Base-by-base conservation (phyloP, 345 rosid species). In the Gossypium bickii region DNA sequence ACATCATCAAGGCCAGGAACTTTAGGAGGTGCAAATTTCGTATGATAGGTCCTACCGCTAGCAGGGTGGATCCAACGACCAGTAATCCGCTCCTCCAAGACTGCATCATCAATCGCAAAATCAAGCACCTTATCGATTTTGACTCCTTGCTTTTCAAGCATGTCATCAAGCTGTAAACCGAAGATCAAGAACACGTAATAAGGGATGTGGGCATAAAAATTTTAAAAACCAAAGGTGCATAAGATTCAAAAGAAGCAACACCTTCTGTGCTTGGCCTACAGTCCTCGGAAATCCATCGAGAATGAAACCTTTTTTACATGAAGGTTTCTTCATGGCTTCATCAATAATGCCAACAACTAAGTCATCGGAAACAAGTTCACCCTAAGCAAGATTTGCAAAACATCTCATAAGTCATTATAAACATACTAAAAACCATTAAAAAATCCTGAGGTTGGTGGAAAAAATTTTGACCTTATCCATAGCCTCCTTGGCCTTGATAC, bases 11-110 rank as follows among this genome's bases (percentile, higher is more conserved):
- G 56, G 12, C 95, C 97, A 0, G 87, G 86, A 81, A 75, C 87
- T 88, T 90, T 92, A 24, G 97, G 89, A 84, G 98, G 97, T 16
- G 97, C 90, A 69, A 86, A 94, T 78, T 88, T 94, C 8, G 90
- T 85, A 77, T 94, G 98, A 72, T 94, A 94, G 74, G 91, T 86
- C 81, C 97, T 90, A 55, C 98, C 97, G 83, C 98, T 94, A 12
- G 93, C 85, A 82, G 98, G 95, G 74, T 94, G 98, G 73, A 94
- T 86, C 98, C 97, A 94, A 80, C 98, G 91, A 63, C 95, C 98
- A 22, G 97, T 94, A 52, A 94, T 91, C 83, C 98, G 89, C 80
- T 94, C 98, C 89, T 92, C 98, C 82, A 94, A 85, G 78, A 94
- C 86, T 5, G 86, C 86, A 86, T 94, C 98, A 58, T 90, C 92